Base-by-base conservation (phyloP, 257 asterid species). In the Schizonepeta tenuifolia region DNA sequence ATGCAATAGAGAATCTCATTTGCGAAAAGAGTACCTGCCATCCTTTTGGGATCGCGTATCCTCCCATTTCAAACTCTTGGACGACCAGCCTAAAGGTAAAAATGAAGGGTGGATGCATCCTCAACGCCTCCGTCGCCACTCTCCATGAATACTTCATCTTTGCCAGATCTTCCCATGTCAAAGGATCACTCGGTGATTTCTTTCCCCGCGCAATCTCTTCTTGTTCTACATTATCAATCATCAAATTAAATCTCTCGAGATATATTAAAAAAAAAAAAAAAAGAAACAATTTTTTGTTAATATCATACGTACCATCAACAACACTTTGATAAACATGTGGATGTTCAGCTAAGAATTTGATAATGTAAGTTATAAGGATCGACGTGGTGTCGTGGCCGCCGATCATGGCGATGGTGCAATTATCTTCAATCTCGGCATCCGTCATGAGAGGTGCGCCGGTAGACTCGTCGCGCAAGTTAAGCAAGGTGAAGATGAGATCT, bases 111-210 rank as follows among this genome's bases (percentile, higher is more conserved):
- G 70, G 63, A 6, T 72, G 53, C 71, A 72, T 50, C 57, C 77
- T 62, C 65, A 72, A 22, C n/a, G 65, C 35, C 57, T 72, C 77
- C 0, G 46, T 72, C 3, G 24, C 77, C 22, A 38, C 47, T 51
- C 77, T 50, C 71, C 71, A 72, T 10, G 71, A 36, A 65, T 72
- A 72, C 58, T 73, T 73, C 77, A 73, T 73, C 47, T 73, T 73
- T 11, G 10, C 36, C 12, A 73, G 65, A 51, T 73, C 71, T 0
- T 73, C 71, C 77, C 77, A 73, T 6, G 77, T 64, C 2, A 73
- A 66, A 38, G 17, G 36, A 7, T 73, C 71, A 8, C 2, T 24
- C 0, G 49, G 4, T 4, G 24, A 1, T 24, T 63, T 15, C 57
- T 73, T 73, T 26, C 66, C 71, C 7, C 38, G 5, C 4, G 66